These are phyloP conservation scores for Avena eriantha DNA, from an alignment of 176 grass and related monocot species.

Conservation along the genomic window DNA sequence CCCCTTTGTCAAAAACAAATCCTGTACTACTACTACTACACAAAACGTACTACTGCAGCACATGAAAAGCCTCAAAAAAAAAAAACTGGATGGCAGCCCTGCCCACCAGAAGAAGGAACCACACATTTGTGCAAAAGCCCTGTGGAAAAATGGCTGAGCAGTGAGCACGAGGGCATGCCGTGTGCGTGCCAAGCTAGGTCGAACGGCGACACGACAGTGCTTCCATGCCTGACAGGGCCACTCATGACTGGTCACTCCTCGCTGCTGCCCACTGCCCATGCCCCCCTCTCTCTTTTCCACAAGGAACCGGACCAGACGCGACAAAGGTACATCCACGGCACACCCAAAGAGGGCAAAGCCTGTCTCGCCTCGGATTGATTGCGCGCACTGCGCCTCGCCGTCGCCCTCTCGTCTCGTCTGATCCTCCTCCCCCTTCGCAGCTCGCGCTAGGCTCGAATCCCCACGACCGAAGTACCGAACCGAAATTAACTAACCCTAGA, in stretches of 20 bases:
- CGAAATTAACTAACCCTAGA: neutral
- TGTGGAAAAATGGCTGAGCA: neutral
- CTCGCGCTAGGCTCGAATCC: constrained; percentile 40
- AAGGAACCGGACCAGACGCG: constrained; percentile 40
- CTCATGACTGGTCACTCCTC: neutral
- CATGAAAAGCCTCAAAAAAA: constrained; percentile 32
- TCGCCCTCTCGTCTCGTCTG: neutral
- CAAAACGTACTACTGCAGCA: neutral
- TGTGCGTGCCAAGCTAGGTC: constrained; percentile 24
- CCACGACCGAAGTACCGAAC: constrained; percentile 11
- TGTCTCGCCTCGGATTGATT: constrained; percentile 46
- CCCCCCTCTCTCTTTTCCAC: neutral
- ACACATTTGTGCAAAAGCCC: neutral
- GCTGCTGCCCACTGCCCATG: constrained; percentile 29
- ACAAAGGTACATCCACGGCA: constrained; percentile 48
- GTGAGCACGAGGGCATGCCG: constrained; percentile 36
- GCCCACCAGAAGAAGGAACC: neutral
- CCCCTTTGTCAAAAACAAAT: constrained; percentile 17
- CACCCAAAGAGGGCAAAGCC: constrained; percentile 45
- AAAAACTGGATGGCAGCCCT: neutral
- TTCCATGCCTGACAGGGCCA: constrained; percentile 46
- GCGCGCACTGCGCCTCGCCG: constrained; percentile 25
- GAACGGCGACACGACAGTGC: constrained; percentile 38
- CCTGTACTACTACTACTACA: neutral
- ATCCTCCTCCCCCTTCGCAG: neutral